Evolutionary conservation across 2,329 filamentous ascomycete species (phyloP).

Genomic region (Botryosphaeria dothidea): DNA sequence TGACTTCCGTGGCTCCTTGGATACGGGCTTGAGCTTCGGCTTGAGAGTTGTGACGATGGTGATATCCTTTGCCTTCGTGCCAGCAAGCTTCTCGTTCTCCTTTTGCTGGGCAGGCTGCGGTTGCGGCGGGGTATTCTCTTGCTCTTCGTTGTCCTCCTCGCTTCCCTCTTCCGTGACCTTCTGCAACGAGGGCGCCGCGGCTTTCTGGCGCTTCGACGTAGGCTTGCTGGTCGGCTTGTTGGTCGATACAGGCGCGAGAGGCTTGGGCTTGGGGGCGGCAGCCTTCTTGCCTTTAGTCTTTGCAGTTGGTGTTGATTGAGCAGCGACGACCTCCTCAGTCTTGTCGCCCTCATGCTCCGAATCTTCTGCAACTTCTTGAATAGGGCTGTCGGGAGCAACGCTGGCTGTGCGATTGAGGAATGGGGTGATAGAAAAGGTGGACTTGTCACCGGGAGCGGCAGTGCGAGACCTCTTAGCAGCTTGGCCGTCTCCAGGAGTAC

Average conservation of each 20-base stretch:
- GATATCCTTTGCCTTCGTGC: slow-evolving; percentile 31
- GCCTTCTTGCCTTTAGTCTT: slow-evolving; percentile 31
- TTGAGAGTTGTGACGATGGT: slow-evolving; percentile 29
- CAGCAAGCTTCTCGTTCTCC: slow-evolving; percentile 29
- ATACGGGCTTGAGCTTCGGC: slow-evolving; percentile 37
- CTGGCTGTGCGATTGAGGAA: slow-evolving; percentile 78
- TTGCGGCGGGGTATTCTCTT: slow-evolving; percentile 35
- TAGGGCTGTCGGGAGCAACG: slow-evolving; percentile 50
- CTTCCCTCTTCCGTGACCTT: slow-evolving; percentile 46
- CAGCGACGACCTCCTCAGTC: slow-evolving; percentile 30
- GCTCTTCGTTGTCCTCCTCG: slow-evolving; percentile 39
- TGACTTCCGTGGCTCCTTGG: slow-evolving; percentile 43
- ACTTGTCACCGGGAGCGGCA: slow-evolving; percentile 76
- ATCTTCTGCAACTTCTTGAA: slow-evolving; percentile 30
- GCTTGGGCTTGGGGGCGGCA: slow-evolving; percentile 37
- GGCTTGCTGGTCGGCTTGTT: slow-evolving; percentile 47
- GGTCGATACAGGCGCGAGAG: slow-evolving; percentile 45
- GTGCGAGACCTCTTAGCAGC: slow-evolving; percentile 51
- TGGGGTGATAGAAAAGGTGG: slow-evolving; percentile 88
- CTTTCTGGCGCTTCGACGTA: slow-evolving; percentile 39
- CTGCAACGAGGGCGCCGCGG: slow-evolving; percentile 39
- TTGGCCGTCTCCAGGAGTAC: slow-evolving; percentile 51
- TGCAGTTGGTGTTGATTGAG: slow-evolving; percentile 33
- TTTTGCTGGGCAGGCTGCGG: slow-evolving; percentile 29
- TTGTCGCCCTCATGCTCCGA: slow-evolving; percentile 28